Base-by-base conservation (phyloP, 257 asterid genomes). In the Nicotiana noctiflora region DNA sequence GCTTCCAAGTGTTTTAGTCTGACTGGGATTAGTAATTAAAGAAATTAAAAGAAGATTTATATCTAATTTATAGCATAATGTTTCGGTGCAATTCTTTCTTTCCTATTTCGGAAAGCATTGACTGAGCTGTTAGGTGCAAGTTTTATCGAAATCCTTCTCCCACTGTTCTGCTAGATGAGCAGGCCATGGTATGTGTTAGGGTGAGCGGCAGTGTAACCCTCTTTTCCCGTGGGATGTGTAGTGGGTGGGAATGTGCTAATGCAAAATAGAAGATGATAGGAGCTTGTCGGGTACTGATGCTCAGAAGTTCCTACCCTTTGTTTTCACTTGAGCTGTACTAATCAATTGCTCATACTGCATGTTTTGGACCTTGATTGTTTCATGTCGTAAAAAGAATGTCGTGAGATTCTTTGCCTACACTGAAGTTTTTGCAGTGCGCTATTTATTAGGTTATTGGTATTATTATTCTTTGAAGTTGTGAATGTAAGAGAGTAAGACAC, bases 41-140 rank as follows among this genome's bases (percentile, higher is more conserved):
- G 72, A 76, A 65, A 82, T 49, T 80, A 49, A 67, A 18, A 40
- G 72, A 77, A 67, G 46, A 8, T 46, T 8, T 40, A 70, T 21
- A 44, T 70, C 57, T 44, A 44, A 46, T 12, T 72, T 46, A 25
- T 49, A 23, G 78, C 61, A 49, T 49, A 23, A 49, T 14, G 40
- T 74, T 44, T 74, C 3, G 44, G 37, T 74, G 5, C 37, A 46
- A 72, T 46, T 72, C 61, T 19, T 19, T 74, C 61, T 49, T 23
- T 49, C 40, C 78, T 74, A 14, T 49, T 74, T 49, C 3, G 23
- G 51, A 49, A 74, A 14, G 61, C 61, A 14, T 74, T 74, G 40
- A 72, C 7, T 44, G 8, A 72, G 44, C 78, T 49, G 60, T 72
- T 23, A 1, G 44, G 49, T 72, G 61, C 40, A 14, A 72, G 34